Evolutionary conservation across 2,329 filamentous ascomycete genomes (phyloP).

Genomic region (Fusarium sp.): DNA sequence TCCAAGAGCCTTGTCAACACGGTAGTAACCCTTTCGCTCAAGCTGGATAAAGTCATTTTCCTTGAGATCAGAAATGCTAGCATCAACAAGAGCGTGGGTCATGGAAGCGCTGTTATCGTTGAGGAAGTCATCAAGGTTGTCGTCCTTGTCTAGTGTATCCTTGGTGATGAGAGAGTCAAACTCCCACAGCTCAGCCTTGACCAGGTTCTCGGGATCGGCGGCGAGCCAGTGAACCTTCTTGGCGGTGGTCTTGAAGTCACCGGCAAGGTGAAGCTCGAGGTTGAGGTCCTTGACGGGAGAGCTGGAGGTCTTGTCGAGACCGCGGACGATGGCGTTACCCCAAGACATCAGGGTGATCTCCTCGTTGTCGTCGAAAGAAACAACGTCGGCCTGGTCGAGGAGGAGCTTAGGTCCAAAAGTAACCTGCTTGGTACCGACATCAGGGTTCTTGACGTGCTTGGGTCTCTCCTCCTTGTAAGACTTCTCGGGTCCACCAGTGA

Average conservation of each 20-base stretch:
- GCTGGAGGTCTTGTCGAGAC: slow-evolving; percentile 64
- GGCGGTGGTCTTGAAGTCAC: slow-evolving; percentile 93
- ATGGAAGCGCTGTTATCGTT: slow-evolving; percentile 80
- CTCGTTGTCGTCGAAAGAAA: slow-evolving; percentile 83
- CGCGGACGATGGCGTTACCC: slow-evolving; percentile 87
- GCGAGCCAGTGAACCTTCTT: slow-evolving; percentile 98
- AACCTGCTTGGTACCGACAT: slow-evolving; percentile 87
- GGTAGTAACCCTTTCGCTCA: slow-evolving; percentile 91
- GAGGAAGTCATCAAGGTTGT: slow-evolving; percentile 84
- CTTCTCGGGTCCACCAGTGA: slow-evolving; percentile 73
- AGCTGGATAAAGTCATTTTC: slow-evolving; percentile 94
- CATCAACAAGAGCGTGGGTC: slow-evolving; percentile 81
- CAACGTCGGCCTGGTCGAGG: slow-evolving; percentile 88
- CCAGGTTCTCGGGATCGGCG: slow-evolving; percentile 76
- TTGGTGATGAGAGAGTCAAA: slow-evolving; percentile 97
- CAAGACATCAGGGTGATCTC: slow-evolving; percentile 97
- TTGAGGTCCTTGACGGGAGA: slow-evolving; percentile 74
- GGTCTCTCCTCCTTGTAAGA: slow-evolving; percentile 79
- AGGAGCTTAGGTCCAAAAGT: slow-evolving; percentile 79
- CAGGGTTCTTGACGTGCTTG: slow-evolving; percentile 89
- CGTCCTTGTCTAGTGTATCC: slow-evolving; percentile 91
- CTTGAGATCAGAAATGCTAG: slow-evolving; percentile 81
- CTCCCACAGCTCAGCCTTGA: slow-evolving; percentile 88
- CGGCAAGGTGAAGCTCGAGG: slow-evolving; percentile 88
- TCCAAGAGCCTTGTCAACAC: slow-evolving; percentile 75